A percentile compares a stretch with the other conserved stretches of the same genome.
Conservation (phyloP, 768 basidiomycete species). For the Auriscalpium vulgare region DNA sequence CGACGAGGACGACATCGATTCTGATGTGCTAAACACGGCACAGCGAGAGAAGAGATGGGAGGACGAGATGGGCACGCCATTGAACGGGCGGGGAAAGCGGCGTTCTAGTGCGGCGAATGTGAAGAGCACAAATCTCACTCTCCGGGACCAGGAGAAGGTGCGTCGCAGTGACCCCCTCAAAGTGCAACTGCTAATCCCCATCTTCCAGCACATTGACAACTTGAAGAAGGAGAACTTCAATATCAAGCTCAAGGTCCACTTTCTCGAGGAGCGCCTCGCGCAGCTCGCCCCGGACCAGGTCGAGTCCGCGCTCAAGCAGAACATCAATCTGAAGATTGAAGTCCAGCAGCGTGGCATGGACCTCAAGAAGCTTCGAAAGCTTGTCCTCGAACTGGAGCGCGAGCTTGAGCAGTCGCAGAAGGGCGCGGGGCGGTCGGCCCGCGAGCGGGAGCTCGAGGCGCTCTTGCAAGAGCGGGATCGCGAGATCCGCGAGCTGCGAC, state of each 20-base stretch:
- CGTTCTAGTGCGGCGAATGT: constrained; percentile 30
- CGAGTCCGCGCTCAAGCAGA: constrained; percentile 86
- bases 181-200: too few species aligned
- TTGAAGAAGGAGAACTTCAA: constrained; percentile 97
- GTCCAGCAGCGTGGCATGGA: constrained; percentile 85
- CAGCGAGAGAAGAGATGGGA: constrained; percentile 31
- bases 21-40: constrained; percentile 10
- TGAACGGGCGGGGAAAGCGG: constrained; percentile 37
- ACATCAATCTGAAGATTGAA: constrained; percentile 88
- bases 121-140: constrained; percentile 50
- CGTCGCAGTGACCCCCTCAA: constrained; percentile 11
- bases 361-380: constrained; percentile 87
- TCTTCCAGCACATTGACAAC: constrained; percentile 77
- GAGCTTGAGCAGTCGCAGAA: constrained; percentile 68
- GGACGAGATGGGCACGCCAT: constrained; percentile 44
- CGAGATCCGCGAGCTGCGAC: constrained; percentile 59
- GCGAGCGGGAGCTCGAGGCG: constrained; percentile 72
- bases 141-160: constrained; percentile 96
- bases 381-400: constrained; percentile 74
- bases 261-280: constrained; percentile 87
- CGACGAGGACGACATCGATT: constrained; percentile 10
- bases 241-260: constrained; percentile 92
- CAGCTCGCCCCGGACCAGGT: constrained; percentile 89
- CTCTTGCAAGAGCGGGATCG: constrained; percentile 65
- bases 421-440: constrained; percentile 30